Evolutionary conservation across 2,329 filamentous ascomycete genomes (phyloP), one percentile per base, ranked within the genome.

Genomic region (Phyllosticta citrichinensis): DNA sequence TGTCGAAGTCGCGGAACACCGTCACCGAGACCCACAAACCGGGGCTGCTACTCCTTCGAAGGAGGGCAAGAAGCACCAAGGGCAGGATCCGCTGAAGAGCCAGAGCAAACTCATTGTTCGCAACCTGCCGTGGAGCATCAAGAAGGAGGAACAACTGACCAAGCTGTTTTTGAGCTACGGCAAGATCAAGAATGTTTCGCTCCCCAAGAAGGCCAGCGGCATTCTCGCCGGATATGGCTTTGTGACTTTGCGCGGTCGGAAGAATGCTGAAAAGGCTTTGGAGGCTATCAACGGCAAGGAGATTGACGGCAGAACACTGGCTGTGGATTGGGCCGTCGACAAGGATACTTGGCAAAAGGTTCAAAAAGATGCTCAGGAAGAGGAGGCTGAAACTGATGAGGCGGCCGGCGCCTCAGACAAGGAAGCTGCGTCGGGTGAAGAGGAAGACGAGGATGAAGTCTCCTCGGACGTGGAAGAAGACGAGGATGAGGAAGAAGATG

Each of bases 291-390:
- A 97, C 74, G 94, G 93, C 62, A 97, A 90, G 72, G 84, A 88
- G 63, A 81, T 99, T 20, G 92, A 96, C 71, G 94, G 92, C 2
- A 83, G 94, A 68, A 88, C 87, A 9, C 75, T 99, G 63, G 94
- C 93, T 27, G 94, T 99, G 6, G 94, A 99, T 76, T 99, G 91
- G 90, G 93, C 95, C 33, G 91, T 97, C 3, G 91, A 97, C 63
- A 96, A 95, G 77, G 82, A 87, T 52, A 85, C 87, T 6, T 99
- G 91, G 91, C 83, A 92, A 64, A 81, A 85, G 63, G 64, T 71
- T 33, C 79, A 85, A 64, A 80, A 85, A 12, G 64, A 68, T 57
- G 63, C 69, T 5, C 70, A 72, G 24, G 68, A 72, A 33, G 70
- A 74, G 4, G 70, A 74, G 8, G 72, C 74, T 3, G 78, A 79